Evolutionary conservation across 2,329 filamentous ascomycete species (phyloP), one percentile per base, ranked within the genome.

Genomic region (Geosmithia putterillii): DNA sequence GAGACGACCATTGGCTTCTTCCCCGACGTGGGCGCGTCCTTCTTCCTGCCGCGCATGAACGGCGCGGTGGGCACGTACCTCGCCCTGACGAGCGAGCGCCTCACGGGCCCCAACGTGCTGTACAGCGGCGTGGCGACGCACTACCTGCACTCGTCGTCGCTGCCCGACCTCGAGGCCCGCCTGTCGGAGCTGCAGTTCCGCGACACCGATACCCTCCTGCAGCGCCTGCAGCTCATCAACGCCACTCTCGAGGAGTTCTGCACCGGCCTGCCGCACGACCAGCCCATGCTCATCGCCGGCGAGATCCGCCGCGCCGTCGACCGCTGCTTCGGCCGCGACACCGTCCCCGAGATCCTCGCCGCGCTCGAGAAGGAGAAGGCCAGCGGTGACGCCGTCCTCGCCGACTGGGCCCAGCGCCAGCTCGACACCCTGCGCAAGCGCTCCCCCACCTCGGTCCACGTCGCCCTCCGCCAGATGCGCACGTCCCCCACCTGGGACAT

Each of bases 1-100:
- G 92, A 98, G 68, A 98, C 92, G 4, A 94, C 80, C 8, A 98
- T 98, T 57, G 92, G 92, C 35, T 95, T 96, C 72, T 98, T 98
- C 73, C 92, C 94, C 7, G 94, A 98, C 57, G 92, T 98, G 41
- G 92, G 92, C 47, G 94, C 83, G 25, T 94, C 86, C 10, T 98
- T 96, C 70, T 96, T 96, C 72, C 71, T 98, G 43, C 86, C 92
- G 15, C 76, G 88, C 49, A 80, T 98, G 71, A 80, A 94, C 54
- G 92, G 92, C 41, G 70, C 80, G 46, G 65, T 94, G 44, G 92
- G 92, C 45, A 95, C 86, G 18, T 98, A 96, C 64, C 79, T 98
- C 38, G 92, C 88, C 18, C 71, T 98, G 49, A 98, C 92, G 7
- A 92, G 88, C 57, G 83, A 90, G 57, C 76, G 79, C 49, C 67